These are phyloP conservation scores for Rhizopogon roseolus DNA, from an alignment of 768 basidiomycete genomes.

Conservation along the genomic window DNA sequence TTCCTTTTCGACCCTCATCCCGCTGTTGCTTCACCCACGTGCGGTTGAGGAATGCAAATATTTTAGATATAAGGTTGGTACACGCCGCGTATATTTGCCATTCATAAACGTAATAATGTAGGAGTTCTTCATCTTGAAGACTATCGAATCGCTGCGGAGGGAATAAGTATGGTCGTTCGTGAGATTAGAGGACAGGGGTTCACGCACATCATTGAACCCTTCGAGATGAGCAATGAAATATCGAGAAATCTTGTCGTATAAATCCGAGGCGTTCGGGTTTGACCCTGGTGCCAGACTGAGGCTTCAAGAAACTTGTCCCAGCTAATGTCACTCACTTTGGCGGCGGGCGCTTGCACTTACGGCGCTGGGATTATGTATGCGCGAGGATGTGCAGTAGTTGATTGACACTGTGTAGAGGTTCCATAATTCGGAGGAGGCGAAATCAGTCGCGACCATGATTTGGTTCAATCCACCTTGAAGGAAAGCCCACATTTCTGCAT, in stretches of 20 bases:
- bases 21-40: constrained; percentile 99
- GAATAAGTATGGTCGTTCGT: constrained; percentile 6
- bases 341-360: constrained; percentile 22
- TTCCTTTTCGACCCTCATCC: constrained; percentile 92
- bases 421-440: constrained; percentile 86
- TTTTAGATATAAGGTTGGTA: constrained; percentile 93
- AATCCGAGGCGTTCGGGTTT: constrained; percentile 37
- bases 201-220: constrained; percentile 50
- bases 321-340: constrained; percentile 47
- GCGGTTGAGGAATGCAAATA: constrained; percentile 95
- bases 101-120: constrained; percentile 89
- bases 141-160: constrained; percentile 62
- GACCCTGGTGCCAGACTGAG: constrained; percentile 3
- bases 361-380: constrained; percentile 50
- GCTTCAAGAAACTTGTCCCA: constrained; percentile 1
- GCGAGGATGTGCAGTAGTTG: constrained; percentile 94
- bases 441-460: constrained; percentile 78
- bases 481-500: constrained; percentile 83
- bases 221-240: constrained; percentile 87
- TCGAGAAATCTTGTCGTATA: constrained; percentile 90
- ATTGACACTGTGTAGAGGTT: constrained; percentile 88
- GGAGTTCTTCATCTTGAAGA: constrained; percentile 80
- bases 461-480: constrained; percentile 85
- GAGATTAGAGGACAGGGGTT: constrained; percentile 15
- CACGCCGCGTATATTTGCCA: constrained; percentile 98